Conservation (phyloP, 331 rosid genomes). For the Arachis monticola region DNA sequence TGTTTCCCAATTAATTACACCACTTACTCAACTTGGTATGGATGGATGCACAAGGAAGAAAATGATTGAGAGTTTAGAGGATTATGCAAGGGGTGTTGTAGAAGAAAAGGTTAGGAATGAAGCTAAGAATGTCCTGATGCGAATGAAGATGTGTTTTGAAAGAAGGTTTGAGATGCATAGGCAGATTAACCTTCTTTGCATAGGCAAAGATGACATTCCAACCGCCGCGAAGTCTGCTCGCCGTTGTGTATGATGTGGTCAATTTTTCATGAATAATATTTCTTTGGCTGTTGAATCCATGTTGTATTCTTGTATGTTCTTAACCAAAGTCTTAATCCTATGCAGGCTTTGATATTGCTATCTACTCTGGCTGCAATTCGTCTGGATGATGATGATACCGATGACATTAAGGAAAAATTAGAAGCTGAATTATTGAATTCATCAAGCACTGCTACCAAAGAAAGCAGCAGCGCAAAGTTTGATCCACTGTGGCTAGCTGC, state of each 20-base stretch:
- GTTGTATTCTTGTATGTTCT: too few relatives aligned
- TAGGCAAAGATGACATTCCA: conserved; percentile 66
- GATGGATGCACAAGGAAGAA: conserved; percentile 54
- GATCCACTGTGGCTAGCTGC: conserved; percentile 73
- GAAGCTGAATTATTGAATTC: too few relatives aligned
- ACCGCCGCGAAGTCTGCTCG: conserved; percentile 54
- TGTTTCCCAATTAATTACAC: conserved; percentile 64
- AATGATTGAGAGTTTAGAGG: conserved; percentile 49
- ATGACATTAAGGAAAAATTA: too few relatives aligned
- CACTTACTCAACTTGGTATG: conserved; percentile 66
- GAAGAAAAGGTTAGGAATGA: conserved; percentile 76
- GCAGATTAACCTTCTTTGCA: conserved; percentile 61
- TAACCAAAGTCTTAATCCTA: neutral
- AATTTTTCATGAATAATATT: conserved; percentile 19
- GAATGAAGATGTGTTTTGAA: conserved; percentile 59
- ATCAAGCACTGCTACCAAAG: too few relatives aligned
- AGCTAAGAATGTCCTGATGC: conserved; percentile 79
- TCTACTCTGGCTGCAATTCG: too few relatives aligned
- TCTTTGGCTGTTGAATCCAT: neutral
- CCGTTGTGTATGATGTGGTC: conserved; percentile 55
- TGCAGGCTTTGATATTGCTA: too few relatives aligned
- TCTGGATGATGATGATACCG: too few relatives aligned
- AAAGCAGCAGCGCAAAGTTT: conserved; percentile 34
- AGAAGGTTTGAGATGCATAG: conserved; percentile 59
- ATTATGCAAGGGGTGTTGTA: conserved; percentile 38